Evolutionary conservation across 257 asterid species (phyloP), one percentile per base, ranked within the genome.

Genomic region (Marsdenia floribunda): DNA sequence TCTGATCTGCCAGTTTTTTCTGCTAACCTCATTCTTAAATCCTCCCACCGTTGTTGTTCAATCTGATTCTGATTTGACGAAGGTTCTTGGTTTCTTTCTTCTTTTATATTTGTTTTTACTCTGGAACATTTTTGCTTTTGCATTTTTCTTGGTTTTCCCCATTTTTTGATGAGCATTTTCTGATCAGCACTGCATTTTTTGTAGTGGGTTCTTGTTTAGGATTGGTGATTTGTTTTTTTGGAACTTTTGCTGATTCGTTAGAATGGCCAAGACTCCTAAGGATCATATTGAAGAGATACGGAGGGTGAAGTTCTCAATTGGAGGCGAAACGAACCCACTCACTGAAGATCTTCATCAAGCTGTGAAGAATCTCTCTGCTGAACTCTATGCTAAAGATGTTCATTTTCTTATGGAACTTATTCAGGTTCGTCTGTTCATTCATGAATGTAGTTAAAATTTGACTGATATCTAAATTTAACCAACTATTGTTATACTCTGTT

Each of bases 271-370:
- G 26, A 83, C 76, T 2, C 74, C 82, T 21, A 80, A 60, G 50
- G 84, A 83, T 16, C 86, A 83, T 66, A 71, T 83, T 3, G 84
- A 83, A 77, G 78, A 83, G 70, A 80, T 83, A 49, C 52, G 86
- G 74, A 83, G 78, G 40, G 55, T 10, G 16, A 83, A 80, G 68
- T 83, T 70, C 3, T 79, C 83, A 8, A 83, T 83, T 1, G 86
- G 86, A 47, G 86, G 79, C 55, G 78, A 83, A 24, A 44, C 78
- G 4, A 83, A 83, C 50, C 83, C 82, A 11, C 80, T 83, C 1
- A 83, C 77, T 5, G 82, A 80, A 55, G 86, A 80, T 55, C 81
- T 83, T 57, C 86, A 83, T 71, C 84, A 83, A 59, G 84, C 86
- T 61, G 86, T 83, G 0, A 83, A 79, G 54, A 65, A 79, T 80